These are phyloP conservation scores for Hydnum rufescens DNA, from an alignment of 768 basidiomycete species.

Conservation along the genomic window DNA sequence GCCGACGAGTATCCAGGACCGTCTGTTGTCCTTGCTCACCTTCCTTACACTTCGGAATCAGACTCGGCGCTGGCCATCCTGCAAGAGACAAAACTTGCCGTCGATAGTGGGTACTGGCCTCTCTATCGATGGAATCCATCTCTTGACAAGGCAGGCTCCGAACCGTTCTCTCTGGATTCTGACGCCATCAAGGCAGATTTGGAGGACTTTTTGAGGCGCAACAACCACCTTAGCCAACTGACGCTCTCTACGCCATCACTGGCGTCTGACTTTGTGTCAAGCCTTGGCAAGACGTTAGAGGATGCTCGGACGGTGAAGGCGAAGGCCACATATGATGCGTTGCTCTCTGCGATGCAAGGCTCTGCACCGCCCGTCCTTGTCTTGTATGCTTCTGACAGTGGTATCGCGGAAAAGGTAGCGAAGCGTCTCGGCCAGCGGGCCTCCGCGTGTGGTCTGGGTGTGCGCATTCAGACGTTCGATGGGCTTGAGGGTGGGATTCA, in stretches of 20 bases:
- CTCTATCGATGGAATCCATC: conserved; percentile 94
- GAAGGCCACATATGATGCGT: conserved; percentile 61
- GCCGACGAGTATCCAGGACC: conserved; percentile 83
- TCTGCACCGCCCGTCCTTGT: conserved; percentile 64
- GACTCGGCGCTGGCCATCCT: conserved; percentile 71
- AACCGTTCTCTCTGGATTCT: conserved; percentile 84
- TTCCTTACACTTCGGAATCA: conserved; percentile 68
- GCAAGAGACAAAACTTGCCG: conserved; percentile 92
- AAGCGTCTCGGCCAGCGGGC: conserved; percentile 71
- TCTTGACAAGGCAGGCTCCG: conserved; percentile 51
- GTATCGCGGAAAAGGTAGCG: conserved; percentile 88
- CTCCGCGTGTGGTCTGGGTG: conserved; percentile 64
- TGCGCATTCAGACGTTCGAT: conserved; percentile 59
- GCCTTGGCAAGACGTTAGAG: conserved; percentile 64
- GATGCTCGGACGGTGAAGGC: conserved; percentile 69
- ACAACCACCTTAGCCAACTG: conserved; percentile 92
- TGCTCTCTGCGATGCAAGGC: conserved; percentile 57
- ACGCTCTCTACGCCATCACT: conserved; percentile 61
- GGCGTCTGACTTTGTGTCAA: conserved; percentile 64
- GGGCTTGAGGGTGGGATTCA: conserved; percentile 23
- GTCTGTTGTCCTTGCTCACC: conserved; percentile 80
- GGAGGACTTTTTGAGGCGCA: conserved; percentile 80
- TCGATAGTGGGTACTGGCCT: conserved; percentile 95
- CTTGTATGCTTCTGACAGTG: conserved; percentile 90
- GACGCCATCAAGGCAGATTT: conserved; percentile 88